Base-by-base conservation (phyloP, 345 rosid species). In the Arabidopsis arenosa region DNA sequence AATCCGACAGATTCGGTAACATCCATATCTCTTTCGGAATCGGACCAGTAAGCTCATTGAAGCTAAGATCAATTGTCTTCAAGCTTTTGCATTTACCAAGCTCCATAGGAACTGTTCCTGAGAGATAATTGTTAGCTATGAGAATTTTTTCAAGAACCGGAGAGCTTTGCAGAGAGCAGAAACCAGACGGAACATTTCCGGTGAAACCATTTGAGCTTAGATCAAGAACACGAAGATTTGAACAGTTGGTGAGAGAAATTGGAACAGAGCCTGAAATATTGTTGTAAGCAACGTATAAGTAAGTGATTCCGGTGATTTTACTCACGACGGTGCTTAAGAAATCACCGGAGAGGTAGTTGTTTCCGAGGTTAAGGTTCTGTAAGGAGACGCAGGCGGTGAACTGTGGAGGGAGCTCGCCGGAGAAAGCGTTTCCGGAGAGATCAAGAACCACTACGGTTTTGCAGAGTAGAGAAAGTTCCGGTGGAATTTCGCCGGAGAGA, bases 181-280 rank as follows among this genome's bases (percentile, higher is more conserved):
- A 86, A 48, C 85, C 81, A 53, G 80, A 71, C 41, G 96, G 97
- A 37, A 93, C 83, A 55, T 55, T 80, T 28, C 95, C 98, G 4
- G 78, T 85, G 43, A 91, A 85, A 23, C 58, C 74, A 72, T 93
- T 93, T 9, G 98, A 87, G 70, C 98, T 82, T 21, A 93, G 89
- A 79, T 93, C 97, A 26, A 93, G 90, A 70, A 86, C 93, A 75
- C 81, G 86, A 48, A 93, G 96, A 64, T 75, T 85, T 30, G 88
- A 74, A 68, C 85, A 84, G 55, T 87, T 84, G 12, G 80, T 72
- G 58, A 93, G 87, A 9, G 97, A 79, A 8, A 67, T 54, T 1
- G 98, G 98, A 74, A 93, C 85, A 28, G 75, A 45, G 73, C 98
- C 97, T 8, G 88, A 77, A 23, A 93, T 76, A 73, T 93, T 91